A percentile compares a stretch with the other conserved stretches of the same genome.
Evolutionary conservation across 495 filamentous ascomycete genomes (phyloP).

Genomic region (Neurospora sp.): DNA sequence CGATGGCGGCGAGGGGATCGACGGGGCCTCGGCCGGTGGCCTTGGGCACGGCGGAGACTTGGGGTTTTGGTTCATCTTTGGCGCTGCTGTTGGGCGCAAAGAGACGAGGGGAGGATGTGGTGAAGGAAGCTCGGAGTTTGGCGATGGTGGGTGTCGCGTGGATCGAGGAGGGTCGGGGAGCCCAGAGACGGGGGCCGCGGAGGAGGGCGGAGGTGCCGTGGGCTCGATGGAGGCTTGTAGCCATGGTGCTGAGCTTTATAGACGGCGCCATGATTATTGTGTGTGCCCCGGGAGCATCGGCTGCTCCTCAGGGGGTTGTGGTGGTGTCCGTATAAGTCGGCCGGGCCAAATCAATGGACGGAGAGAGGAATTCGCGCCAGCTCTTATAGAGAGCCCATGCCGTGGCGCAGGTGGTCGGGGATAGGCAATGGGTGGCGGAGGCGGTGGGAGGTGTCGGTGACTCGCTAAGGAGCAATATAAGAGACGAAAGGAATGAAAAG

Average conservation of each 20-base stretch:
- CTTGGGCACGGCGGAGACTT: not conserved
- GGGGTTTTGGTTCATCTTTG: not conserved
- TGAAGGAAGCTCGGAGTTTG: conserved; percentile 12
- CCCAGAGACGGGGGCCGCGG: not conserved
- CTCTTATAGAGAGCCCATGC: not conserved
- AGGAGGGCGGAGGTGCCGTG: conserved; percentile 1
- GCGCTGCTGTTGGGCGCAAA: not conserved
- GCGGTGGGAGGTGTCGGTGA: not conserved
- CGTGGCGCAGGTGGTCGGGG: not conserved
- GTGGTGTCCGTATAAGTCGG: not conserved
- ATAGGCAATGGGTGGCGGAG: not conserved
- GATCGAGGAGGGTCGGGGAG: not conserved
- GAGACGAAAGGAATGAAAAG: not conserved
- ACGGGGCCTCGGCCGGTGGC: conserved; percentile 1
- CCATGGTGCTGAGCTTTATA: conserved; percentile 13
- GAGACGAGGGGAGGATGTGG: conserved; percentile 9
- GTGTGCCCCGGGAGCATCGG: not conserved
- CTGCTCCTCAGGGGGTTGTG: not conserved
- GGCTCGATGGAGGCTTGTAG: conserved; percentile 8
- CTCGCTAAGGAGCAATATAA: not conserved
- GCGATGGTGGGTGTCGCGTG: not conserved
- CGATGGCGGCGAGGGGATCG: conserved; percentile 26
- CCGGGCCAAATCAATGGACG: not conserved
- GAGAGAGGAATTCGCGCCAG: not conserved
- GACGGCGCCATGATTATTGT: conserved; percentile 13